Conservation (phyloP, 257 asterid genomes). For the Plectranthus barbatus region DNA sequence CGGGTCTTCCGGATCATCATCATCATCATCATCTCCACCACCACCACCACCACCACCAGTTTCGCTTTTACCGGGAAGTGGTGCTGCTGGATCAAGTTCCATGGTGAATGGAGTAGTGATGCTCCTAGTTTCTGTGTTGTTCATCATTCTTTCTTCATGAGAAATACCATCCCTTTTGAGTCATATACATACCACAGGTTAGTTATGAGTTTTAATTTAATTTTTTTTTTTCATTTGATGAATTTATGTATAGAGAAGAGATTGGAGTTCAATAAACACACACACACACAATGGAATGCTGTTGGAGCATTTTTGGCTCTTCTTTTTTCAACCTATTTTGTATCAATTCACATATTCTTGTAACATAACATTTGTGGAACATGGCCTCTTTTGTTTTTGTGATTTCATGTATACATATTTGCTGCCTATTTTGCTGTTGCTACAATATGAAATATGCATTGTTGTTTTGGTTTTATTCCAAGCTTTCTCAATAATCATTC, state of each 20-base stretch:
- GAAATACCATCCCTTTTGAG: slow-evolving; percentile 2
- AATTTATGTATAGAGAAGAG: slow-evolving; percentile 6
- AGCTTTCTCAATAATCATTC: neutral
- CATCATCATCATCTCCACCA: slow-evolving; percentile 15
- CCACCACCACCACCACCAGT: slow-evolving; percentile 21
- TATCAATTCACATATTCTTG: neutral
- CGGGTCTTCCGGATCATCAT: slow-evolving; percentile 19
- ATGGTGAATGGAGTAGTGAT: slow-evolving; percentile 20
- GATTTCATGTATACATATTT: neutral
- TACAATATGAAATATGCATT: neutral
- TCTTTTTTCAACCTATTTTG: neutral
- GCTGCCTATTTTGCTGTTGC: neutral
- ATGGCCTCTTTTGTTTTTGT: neutral
- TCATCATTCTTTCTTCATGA: slow-evolving; percentile 43
- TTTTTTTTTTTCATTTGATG: neutral
- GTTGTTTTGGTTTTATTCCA: neutral
- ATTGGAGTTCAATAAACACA: neutral
- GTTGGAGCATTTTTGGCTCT: neutral
- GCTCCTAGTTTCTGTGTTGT: slow-evolving; percentile 27
- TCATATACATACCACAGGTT: slow-evolving; percentile 18
- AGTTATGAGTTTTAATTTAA: neutral
- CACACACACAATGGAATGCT: neutral
- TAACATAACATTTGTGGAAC: neutral
- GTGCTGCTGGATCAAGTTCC: slow-evolving; percentile 29
- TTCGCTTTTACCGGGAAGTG: slow-evolving; percentile 22